Evolutionary conservation across 2,329 filamentous ascomycete species (phyloP), one percentile per base, ranked within the genome.

Genomic region (Fonsecaea erecta): DNA sequence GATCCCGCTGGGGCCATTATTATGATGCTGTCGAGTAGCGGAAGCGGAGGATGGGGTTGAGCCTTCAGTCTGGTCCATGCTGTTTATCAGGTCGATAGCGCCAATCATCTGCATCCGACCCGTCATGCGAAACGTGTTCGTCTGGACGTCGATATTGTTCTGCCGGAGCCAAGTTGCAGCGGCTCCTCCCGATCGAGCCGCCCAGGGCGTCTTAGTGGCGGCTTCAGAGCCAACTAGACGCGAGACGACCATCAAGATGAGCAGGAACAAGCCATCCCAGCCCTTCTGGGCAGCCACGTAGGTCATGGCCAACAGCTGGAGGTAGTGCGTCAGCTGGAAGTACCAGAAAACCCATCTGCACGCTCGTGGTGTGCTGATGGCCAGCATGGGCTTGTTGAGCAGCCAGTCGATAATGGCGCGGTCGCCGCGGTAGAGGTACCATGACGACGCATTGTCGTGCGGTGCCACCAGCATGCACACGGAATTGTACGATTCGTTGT

Each of bases 51-150:
- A 18, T 48, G 43, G 9, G 1, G 43, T 24, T 24, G 43, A 48
- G 9, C 21, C 1, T 12, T 48, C 14, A 48, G 7, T 24, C 52
- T 54, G 52, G n/a, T 28, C 26, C 26, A 54, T 54, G 12, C 32
- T 24, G 16, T 32, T 54, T 11, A 54, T 54, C 52, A 54, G 32
- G 16, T 54, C 28, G 18, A 54, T 54, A 1, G 52, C 52, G 11
- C 52, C 52, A 18, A 54, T 54, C 52, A 54, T 54, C 12, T 54
- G 52, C 28, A 18, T 54, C 16, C 52, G 52, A 12, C 52, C 52
- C 7, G 52, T n/a, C 52, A 54, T 54, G 52, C 26, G 52, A 12
- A 54, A 54, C 16, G 52, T 54, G 52, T 18, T 32, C n/a, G 26
- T 14, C 7, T 35, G 26, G 11, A 54, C 18, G 3, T 54, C 16